Evolutionary conservation across 2,329 filamentous ascomycete species (phyloP).

Genomic region (Aschersonia sp.): DNA sequence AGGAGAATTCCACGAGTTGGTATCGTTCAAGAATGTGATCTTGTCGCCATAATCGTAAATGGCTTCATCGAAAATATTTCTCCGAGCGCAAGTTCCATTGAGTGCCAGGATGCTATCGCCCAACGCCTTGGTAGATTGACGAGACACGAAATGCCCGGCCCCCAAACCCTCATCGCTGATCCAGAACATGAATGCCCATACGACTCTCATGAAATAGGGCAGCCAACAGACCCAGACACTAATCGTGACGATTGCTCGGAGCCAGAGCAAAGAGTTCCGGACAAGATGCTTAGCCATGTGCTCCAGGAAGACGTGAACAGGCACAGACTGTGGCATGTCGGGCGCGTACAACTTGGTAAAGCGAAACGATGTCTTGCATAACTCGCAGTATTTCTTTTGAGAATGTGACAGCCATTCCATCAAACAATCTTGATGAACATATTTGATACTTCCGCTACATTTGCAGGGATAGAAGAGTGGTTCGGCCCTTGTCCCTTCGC

Average conservation of each 20-base stretch:
- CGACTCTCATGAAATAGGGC: constrained; percentile 78
- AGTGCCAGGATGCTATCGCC: background rate
- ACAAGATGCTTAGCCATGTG: constrained; percentile 63
- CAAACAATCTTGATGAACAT: constrained; percentile 91
- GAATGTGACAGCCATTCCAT: constrained; percentile 99
- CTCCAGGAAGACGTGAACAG: constrained; percentile 64
- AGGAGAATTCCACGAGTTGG: constrained; percentile 8
- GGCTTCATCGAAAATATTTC: constrained; percentile 6
- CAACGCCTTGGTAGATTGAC: background rate
- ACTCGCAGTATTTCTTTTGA: constrained; percentile 98
- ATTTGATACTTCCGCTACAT: constrained; percentile 97
- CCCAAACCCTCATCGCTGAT: constrained; percentile 62
- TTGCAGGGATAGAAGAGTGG: constrained; percentile 96
- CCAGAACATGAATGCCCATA: constrained; percentile 95
- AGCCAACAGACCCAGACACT: constrained; percentile 83
- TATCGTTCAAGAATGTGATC: constrained; percentile 6
- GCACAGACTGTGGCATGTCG: constrained; percentile 78
- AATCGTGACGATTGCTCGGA: constrained; percentile 62
- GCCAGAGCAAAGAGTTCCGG: constrained; percentile 61
- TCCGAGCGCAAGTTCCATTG: constrained; percentile 1
- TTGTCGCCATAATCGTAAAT: constrained; percentile 1
- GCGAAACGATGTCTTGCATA: constrained; percentile 95
- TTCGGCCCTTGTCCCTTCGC: constrained; percentile 68
- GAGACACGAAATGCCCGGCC: constrained; percentile 12
- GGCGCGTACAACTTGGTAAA: constrained; percentile 97